Evolutionary conservation across 177 flowering plant genomes (phyloP).

Genomic region (Tripterygium wilfordii): DNA sequence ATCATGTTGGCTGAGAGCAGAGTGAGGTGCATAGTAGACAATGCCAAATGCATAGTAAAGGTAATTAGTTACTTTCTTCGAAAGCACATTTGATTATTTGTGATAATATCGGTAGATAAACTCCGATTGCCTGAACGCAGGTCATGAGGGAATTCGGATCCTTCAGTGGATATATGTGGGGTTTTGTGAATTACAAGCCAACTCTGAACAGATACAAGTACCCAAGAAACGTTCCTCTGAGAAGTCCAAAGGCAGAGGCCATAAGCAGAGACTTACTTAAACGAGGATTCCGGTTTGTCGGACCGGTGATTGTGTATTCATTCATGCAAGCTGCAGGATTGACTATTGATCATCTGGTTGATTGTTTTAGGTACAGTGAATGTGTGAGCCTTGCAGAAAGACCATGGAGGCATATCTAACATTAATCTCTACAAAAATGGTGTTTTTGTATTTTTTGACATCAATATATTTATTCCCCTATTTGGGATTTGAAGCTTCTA

Average conservation of each 20-base stretch:
- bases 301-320: conserved; percentile 80
- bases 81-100: too few relatives aligned
- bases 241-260: conserved; percentile 77
- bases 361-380: conserved; percentile 72
- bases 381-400: conserved; percentile 62
- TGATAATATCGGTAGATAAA: neutral
- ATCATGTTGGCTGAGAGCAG: conserved; percentile 64
- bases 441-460: too few relatives aligned
- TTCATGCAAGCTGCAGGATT: conserved; percentile 97
- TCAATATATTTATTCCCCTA: too few relatives aligned
- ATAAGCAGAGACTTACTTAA: conserved; percentile 73
- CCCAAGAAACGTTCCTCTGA: conserved; percentile 73
- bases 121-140: conserved; percentile 24
- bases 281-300: conserved; percentile 82
- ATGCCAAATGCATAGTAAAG: conserved; percentile 79
- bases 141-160: conserved; percentile 71
- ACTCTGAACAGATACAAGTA: conserved; percentile 58
- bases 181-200: conserved; percentile 64
- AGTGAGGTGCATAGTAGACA: conserved; percentile 80
- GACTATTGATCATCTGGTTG: conserved; percentile 82
- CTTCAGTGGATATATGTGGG: conserved; percentile 81
- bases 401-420: conserved; percentile 51
- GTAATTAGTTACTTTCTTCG: conserved; percentile 20
- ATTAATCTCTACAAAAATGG: neutral
- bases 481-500: too few relatives aligned